phyloP scores from a whole-genome alignment of 768 basidiomycete species.

The Mycena maculata region DNA sequence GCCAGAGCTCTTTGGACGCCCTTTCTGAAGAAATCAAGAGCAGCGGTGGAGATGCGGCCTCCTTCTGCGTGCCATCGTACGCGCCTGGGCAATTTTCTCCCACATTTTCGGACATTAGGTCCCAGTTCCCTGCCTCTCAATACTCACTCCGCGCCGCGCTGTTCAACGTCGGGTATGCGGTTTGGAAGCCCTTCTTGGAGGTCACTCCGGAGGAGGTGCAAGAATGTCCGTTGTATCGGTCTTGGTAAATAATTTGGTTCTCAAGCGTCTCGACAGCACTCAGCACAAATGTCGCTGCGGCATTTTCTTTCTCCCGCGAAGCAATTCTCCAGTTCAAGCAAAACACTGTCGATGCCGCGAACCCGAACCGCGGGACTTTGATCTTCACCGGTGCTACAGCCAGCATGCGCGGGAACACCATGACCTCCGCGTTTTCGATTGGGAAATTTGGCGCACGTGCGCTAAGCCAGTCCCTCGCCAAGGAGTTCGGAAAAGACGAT shows the following conservation, averaged over 20 bases:
- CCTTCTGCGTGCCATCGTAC: constrained; percentile 65
- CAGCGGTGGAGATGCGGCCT: constrained; percentile 68
- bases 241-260: not conserved
- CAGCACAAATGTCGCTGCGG: constrained; percentile 65
- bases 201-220: constrained; percentile 70
- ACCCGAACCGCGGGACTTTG: constrained; percentile 71
- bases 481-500: constrained; percentile 79
- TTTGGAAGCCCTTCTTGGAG: constrained; percentile 80
- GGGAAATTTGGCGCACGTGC: constrained; percentile 72
- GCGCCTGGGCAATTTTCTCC: constrained; percentile 61
- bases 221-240: constrained; percentile 34
- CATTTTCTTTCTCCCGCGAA: constrained; percentile 73
- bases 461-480: constrained; percentile 75
- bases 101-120: constrained; percentile 59
- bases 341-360: constrained; percentile 59
- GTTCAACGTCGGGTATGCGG: constrained; percentile 68
- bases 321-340: constrained; percentile 69
- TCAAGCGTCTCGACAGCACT: constrained; percentile 40
- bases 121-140: constrained; percentile 59
- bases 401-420: constrained; percentile 67
- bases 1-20: constrained; percentile 58
- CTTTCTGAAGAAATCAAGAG: constrained; percentile 66
- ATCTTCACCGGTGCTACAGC: constrained; percentile 84
- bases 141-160: constrained; percentile 69
- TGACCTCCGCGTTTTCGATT: constrained; percentile 71